Evolutionary conservation across 495 filamentous ascomycete genomes (phyloP), one percentile per base, ranked within the genome.

Genomic region (Penicillium riverlandense): DNA sequence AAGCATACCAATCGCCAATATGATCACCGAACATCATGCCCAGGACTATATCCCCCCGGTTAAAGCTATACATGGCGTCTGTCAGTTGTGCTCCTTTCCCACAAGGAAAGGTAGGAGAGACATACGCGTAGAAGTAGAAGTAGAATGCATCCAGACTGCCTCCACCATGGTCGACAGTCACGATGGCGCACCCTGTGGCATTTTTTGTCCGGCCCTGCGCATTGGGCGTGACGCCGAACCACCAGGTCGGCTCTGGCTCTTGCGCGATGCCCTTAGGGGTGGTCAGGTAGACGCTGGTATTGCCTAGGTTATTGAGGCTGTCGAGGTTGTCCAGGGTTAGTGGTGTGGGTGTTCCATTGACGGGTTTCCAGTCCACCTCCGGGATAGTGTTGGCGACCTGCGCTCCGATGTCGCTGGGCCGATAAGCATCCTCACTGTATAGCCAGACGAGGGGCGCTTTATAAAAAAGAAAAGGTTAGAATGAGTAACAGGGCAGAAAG

Each of bases 101-200:
- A 2, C 0, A 22, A 22, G 4, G 4, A 6, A 22, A 22, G 6
- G 22, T 2, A 22, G 22, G 22, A 22, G 22, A 22, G 2, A 4
- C 7, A 9, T 29, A 84, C 49, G 79, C 70, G 47, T 81, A 85
- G 51, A 85, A 85, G 48, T 84, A 84, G 48, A 84, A 77, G 52
- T 85, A 85, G 44, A 83, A 85, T 0, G 72, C 82, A 68, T 86
- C 82, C 1, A 83, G 59, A 4, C 61, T 59, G 2, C 71, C 75
- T 35, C 62, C 53, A 0, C 73, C 76, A 47, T 77, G 71, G 48
- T 85, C 77, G 42, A 69, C 67, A 12, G 79, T 68, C 22, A 86
- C 71, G 36, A 86, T 67, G 0, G 63, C 65, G 35, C 65, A 69
- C 13, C 66, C 70, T 10, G 67, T 66, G 4, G 67, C 72, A 49